Conservation (phyloP, 177 flowering plant genomes). For the Vitis hybrid region DNA sequence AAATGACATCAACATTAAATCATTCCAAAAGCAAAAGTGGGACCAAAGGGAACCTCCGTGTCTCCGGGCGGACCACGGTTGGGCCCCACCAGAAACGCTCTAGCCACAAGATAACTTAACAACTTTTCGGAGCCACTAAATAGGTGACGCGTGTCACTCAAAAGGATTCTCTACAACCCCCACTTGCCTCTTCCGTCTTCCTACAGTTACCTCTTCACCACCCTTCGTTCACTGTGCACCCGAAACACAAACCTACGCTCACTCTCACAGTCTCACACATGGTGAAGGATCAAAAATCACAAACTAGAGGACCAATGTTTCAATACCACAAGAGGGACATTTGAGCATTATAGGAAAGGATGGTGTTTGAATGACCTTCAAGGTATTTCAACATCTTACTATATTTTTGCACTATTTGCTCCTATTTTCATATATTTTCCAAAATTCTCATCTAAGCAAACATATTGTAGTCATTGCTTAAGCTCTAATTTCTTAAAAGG, state of each 20-base stretch:
- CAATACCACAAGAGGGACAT: too few species aligned
- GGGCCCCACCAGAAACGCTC: slow-evolving; percentile 20
- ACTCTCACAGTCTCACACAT: neutral
- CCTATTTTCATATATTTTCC: too few species aligned
- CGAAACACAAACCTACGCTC: neutral
- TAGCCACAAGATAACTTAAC: slow-evolving; percentile 50
- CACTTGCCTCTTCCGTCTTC: neutral
- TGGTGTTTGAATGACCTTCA: too few species aligned
- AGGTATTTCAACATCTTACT: too few species aligned
- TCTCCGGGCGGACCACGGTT: neutral
- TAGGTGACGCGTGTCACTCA: slow-evolving; percentile 34
- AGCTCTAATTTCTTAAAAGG: too few species aligned
- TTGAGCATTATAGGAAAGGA: too few species aligned
- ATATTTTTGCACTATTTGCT: too few species aligned
- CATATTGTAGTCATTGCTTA: too few species aligned
- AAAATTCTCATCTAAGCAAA: too few species aligned
- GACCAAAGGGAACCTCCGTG: slow-evolving; percentile 19
- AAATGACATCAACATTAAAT: neutral
- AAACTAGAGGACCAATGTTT: too few species aligned
- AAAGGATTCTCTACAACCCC: slow-evolving; percentile 36
- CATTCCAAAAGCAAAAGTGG: slow-evolving; percentile 8
- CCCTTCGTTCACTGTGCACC: slow-evolving; percentile 1
- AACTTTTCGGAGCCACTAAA: slow-evolving; percentile 26
- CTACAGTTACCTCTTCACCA: neutral
- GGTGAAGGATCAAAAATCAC: slow-evolving; percentile 22